Conservation (phyloP, 1,139 yeast species). For the Trichomonascaceae sp. region DNA sequence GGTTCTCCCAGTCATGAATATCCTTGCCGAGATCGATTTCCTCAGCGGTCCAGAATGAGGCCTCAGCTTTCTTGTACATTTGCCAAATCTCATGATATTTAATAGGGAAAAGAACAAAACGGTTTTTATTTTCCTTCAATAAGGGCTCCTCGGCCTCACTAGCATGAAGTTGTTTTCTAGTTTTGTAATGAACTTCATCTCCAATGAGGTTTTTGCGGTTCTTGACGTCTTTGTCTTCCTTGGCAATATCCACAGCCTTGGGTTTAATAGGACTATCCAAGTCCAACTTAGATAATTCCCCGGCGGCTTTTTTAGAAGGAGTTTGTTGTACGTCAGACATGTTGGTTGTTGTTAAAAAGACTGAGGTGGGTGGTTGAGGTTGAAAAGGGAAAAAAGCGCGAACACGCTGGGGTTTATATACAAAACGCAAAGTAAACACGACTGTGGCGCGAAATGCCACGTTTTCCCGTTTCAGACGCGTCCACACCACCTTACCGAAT, state of each 20-base stretch:
- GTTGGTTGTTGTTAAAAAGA: neutral
- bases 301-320: conserved; percentile 37
- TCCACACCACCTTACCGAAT: neutral
- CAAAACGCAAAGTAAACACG: conserved; percentile 11
- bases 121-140: conserved; percentile 74
- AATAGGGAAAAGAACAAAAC: conserved; percentile 95
- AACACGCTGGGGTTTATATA: neutral
- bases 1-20: conserved; percentile 79
- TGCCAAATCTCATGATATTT: conserved; percentile 98
- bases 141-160: conserved; percentile 86
- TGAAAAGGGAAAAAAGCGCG: conserved; percentile 3
- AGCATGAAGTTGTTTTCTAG: conserved; percentile 49
- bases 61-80: conserved; percentile 98
- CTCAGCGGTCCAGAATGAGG: conserved; percentile 99
- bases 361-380: neutral
- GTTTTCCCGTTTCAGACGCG: conserved; percentile 5
- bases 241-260: conserved; percentile 14
- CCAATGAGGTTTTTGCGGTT: conserved; percentile 11
- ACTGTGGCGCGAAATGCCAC: conserved; percentile 8
- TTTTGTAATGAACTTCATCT: conserved; percentile 15
- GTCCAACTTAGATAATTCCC: conserved; percentile 31
- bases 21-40: conserved; percentile 96
- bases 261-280: conserved; percentile 22
- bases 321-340: conserved; percentile 29
- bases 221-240: conserved; percentile 16